These are phyloP conservation scores for Corylus avellana DNA, from an alignment of 306 rosid species.

Conservation along the genomic window DNA sequence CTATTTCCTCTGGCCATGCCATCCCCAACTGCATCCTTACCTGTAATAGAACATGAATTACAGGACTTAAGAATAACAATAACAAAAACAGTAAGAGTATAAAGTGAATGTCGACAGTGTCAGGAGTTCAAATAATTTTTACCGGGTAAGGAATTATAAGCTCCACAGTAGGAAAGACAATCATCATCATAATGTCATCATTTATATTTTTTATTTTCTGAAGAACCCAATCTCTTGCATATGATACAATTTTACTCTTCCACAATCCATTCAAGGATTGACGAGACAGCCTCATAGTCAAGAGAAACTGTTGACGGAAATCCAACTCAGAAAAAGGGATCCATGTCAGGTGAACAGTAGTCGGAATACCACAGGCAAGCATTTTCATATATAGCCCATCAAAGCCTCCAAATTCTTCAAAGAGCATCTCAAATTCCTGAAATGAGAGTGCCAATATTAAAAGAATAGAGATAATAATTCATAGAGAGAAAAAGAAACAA, in stretches of 20 bases:
- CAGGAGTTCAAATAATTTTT: constrained; percentile 30
- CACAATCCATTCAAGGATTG: constrained; percentile 55
- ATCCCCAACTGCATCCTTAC: constrained; percentile 72
- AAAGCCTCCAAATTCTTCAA: constrained; percentile 88
- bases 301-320: constrained; percentile 58
- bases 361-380: constrained; percentile 85
- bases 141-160: constrained; percentile 75
- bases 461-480: constrained; percentile 32
- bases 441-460: constrained; percentile 32
- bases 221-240: constrained; percentile 52
- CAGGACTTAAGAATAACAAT: constrained; percentile 20
- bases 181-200: constrained; percentile 73
- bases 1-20: constrained; percentile 92
- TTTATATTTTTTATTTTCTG: constrained; percentile 42
- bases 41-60: constrained; percentile 45
- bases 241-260: constrained; percentile 48
- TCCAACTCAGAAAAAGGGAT: constrained; percentile 84
- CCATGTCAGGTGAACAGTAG: constrained; percentile 85
- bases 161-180: constrained; percentile 74
- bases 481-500: constrained; percentile 27
- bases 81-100: constrained; percentile 9
- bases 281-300: constrained; percentile 52
- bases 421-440: constrained; percentile 75
- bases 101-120: constrained; percentile 26
- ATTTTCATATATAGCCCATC: constrained; percentile 90